A percentile compares a stretch with the other conserved stretches of the same genome.
These are phyloP conservation scores for Nitzschia palea DNA, from an alignment of 108 stramenopile genomes.

Conservation along the genomic window DNA sequence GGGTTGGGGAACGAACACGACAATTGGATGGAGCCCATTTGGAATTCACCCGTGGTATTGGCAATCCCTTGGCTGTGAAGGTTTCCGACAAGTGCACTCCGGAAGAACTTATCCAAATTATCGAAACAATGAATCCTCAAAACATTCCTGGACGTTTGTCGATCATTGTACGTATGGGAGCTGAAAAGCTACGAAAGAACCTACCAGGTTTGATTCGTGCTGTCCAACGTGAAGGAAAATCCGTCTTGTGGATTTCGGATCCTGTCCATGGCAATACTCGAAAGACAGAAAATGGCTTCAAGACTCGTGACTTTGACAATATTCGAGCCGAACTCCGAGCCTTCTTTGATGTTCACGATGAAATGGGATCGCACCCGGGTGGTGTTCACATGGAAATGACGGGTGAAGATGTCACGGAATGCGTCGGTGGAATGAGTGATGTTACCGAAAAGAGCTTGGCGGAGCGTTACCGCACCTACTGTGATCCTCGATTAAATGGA, in stretches of 20 bases:
- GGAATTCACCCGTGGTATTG: conserved; percentile 96
- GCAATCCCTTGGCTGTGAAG: conserved; percentile 98
- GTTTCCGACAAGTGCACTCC: conserved; percentile 95
- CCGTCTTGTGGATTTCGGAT: conserved; percentile 95
- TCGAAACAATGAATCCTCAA: conserved; percentile 94
- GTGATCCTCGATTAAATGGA: conserved; percentile 98
- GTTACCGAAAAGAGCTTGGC: conserved; percentile 82
- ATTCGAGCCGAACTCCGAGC: conserved; percentile 94
- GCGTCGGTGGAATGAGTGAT: conserved; percentile 90
- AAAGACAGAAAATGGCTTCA: conserved; percentile 92
- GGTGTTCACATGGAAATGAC: conserved; percentile 98
- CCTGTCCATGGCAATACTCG: conserved; percentile 99
- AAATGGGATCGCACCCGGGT: conserved; percentile 96
- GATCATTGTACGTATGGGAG: conserved; percentile 98
- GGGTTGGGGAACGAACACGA: conserved; percentile 99
- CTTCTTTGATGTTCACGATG: conserved; percentile 99
- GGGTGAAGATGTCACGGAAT: conserved; percentile 98
- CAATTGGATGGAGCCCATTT: conserved; percentile 97
- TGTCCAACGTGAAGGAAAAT: conserved; percentile 94
- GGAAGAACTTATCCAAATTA: conserved; percentile 88
- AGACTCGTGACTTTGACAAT: conserved; percentile 95
- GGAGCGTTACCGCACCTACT: conserved; percentile 90
- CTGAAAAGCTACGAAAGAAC: conserved; percentile 91
- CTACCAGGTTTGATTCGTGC: conserved; percentile 96
- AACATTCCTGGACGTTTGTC: conserved; percentile 95